Base-by-base conservation (phyloP, 495 filamentous ascomycete species). In the Penicillium chermesinum region DNA sequence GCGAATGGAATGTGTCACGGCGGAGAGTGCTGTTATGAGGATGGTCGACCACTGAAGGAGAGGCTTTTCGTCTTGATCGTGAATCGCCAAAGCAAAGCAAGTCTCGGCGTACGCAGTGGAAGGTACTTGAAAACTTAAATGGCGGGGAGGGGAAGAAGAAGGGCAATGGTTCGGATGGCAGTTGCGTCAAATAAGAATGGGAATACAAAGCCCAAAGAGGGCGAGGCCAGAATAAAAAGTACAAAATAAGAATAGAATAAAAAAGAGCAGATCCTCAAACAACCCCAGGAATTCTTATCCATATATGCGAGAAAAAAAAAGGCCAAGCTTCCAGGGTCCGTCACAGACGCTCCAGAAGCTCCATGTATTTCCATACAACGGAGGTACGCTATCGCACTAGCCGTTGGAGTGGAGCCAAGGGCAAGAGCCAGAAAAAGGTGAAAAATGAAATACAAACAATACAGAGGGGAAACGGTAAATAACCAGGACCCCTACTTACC, bases 301-400 rank as follows among this genome's bases (percentile, higher is more conserved):
- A 51, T 54, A 54, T 59, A 62, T 48, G 49, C 43, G 43, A 57
- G 35, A 41, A 27, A 18, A 22, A 43, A 44, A 46, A 53, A 16
- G 36, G 60, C 60, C 60, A 61, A 63, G 60, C 60, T 63, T 58
- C 59, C 52, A 62, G 57, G 57, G 57, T 63, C 53, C 54, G 48
- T 49, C 55, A 50, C 57, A 50, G 50, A 50, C 52, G 49, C 44
- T 25, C 49, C 46, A 52, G 50, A 55, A 50, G 46, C 48, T 55
- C 47, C 37, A 38, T 22, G 39, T 44, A 50, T 39, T 51, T 53
- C 18, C 42, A 47, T 40, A 45, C 46, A 36, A 50, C 44, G 46
- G 39, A 32, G 48, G 32, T 19, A 41, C 35, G 40, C 53, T 50
- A 52, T 52, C 51, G 41, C 35, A 49, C 51, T 49, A 44, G 30